Conservation (phyloP, 345 rosid genomes). For the Salix purpurea region DNA sequence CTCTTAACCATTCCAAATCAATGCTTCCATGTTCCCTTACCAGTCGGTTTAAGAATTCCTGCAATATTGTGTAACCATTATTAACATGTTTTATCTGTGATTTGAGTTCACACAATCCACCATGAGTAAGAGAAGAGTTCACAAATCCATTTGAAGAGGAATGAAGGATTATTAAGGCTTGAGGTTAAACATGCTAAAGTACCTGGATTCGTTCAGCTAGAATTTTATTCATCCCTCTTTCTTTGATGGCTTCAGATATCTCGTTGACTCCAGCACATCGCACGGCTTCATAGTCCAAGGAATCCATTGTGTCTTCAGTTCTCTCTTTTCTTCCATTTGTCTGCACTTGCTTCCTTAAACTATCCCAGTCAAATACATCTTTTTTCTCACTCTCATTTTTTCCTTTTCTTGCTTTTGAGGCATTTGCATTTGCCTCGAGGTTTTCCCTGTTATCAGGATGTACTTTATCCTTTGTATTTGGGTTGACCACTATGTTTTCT, state of each 20-base stretch:
- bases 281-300: constrained; percentile 80
- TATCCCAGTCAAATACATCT: constrained; percentile 68
- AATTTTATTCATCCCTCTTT: constrained; percentile 88
- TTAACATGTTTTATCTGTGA: constrained; percentile 7
- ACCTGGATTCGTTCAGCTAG: constrained; percentile 86
- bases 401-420: constrained; percentile 44
- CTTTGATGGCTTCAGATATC: constrained; percentile 64
- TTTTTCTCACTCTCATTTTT: constrained; percentile 39
- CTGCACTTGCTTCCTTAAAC: constrained; percentile 53
- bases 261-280: constrained; percentile 48
- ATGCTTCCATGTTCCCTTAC: constrained; percentile 64
- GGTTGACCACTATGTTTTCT: constrained; percentile 27
- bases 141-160: constrained; percentile 15
- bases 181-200: constrained; percentile 12
- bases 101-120: neutral
- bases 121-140: neutral
- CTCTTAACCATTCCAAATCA: constrained; percentile 92
- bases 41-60: constrained; percentile 73
- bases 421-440: constrained; percentile 26
- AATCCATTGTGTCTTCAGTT: constrained; percentile 55
- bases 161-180: neutral
- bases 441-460: constrained; percentile 21
- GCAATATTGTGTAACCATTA: constrained; percentile 31
- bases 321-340: constrained; percentile 41
- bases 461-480: constrained; percentile 34